Evolutionary conservation across 768 basidiomycete genomes (phyloP).

Genomic region (Pluteus cervinus): DNA sequence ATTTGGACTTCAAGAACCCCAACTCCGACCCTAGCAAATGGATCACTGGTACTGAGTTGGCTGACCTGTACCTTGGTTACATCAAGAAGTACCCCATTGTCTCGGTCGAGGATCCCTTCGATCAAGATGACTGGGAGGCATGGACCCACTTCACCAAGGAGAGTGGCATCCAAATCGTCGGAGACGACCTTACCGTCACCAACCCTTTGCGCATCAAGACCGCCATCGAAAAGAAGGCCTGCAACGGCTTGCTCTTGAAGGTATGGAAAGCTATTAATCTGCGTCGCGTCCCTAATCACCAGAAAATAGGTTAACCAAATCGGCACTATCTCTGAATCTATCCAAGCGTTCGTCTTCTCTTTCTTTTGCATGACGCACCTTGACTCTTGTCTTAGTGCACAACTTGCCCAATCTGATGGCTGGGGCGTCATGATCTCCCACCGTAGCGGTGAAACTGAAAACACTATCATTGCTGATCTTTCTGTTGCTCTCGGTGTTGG

Average conservation of each 20-base stretch:
- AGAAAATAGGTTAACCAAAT: slow-evolving; percentile 84
- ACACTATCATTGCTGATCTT: slow-evolving; percentile 94
- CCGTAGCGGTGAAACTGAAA: slow-evolving; percentile 98
- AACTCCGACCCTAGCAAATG: slow-evolving; percentile 97
- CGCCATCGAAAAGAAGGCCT: slow-evolving; percentile 99
- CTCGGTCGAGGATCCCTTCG: slow-evolving; percentile 97
- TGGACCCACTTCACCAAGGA: slow-evolving; percentile 88
- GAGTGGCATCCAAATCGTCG: slow-evolving; percentile 84
- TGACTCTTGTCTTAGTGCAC: slow-evolving; percentile 51
- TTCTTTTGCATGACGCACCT: slow-evolving; percentile 1
- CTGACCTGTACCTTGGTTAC: slow-evolving; percentile 83
- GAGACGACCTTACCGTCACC: slow-evolving; percentile 97
- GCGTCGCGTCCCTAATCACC: neutral
- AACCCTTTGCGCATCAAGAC: slow-evolving; percentile 97
- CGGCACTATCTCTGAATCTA: slow-evolving; percentile 97
- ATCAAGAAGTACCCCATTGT: slow-evolving; percentile 93
- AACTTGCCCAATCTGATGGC: slow-evolving; percentile 90
- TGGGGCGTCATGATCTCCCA: slow-evolving; percentile 99
- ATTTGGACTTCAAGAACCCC: slow-evolving; percentile 98
- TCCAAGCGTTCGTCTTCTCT: slow-evolving; percentile 76
- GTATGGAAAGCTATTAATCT: slow-evolving; percentile 19
- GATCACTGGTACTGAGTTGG: slow-evolving; percentile 90
- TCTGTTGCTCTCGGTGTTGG: slow-evolving; percentile 88
- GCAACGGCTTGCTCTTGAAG: slow-evolving; percentile 98
- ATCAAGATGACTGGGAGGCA: slow-evolving; percentile 99